Conservation (phyloP, 2,329 filamentous ascomycete species). For the Venturia oleaginea region DNA sequence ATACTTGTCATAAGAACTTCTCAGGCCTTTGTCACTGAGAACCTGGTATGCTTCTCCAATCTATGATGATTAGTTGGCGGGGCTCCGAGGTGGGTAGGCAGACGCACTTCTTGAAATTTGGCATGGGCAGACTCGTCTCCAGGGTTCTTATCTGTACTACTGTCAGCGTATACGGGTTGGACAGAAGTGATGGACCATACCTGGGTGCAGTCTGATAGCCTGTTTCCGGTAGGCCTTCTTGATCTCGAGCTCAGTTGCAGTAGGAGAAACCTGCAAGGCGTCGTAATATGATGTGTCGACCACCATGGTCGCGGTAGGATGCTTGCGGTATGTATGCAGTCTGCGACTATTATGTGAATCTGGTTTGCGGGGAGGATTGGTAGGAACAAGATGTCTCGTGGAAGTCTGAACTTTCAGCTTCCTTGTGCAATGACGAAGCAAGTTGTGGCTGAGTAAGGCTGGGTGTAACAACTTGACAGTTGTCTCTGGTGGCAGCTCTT, state of each 20-base stretch:
- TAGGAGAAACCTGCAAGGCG: conserved; percentile 71
- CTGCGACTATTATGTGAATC: neutral
- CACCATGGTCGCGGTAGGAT: conserved; percentile 50
- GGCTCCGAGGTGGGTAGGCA: conserved; percentile 11
- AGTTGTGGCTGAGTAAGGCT: neutral
- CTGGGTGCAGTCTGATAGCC: conserved; percentile 86
- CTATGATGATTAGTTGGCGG: conserved; percentile 25
- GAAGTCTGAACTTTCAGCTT: neutral
- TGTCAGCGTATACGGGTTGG: conserved; percentile 11
- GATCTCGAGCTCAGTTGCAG: conserved; percentile 83
- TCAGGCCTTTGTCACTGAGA: conserved; percentile 76
- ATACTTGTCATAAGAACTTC: conserved; percentile 91
- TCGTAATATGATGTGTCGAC: conserved; percentile 87
- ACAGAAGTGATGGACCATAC: conserved; percentile 36
- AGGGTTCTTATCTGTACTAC: conserved; percentile 78
- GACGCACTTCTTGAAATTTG: conserved; percentile 76
- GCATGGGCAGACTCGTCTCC: conserved; percentile 88
- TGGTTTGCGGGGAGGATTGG: neutral
- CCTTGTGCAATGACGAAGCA: neutral
- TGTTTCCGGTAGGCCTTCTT: conserved; percentile 92
- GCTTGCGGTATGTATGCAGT: neutral
- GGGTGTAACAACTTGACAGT: neutral
- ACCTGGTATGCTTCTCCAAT: conserved; percentile 70
- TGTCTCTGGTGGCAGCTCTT: neutral
- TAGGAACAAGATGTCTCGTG: neutral